Percentiles rank a stretch among this genome's conserved stretches.
Evolutionary conservation across 2,329 filamentous ascomycete genomes (phyloP).

Genomic region (Colletotrichum karsti): DNA sequence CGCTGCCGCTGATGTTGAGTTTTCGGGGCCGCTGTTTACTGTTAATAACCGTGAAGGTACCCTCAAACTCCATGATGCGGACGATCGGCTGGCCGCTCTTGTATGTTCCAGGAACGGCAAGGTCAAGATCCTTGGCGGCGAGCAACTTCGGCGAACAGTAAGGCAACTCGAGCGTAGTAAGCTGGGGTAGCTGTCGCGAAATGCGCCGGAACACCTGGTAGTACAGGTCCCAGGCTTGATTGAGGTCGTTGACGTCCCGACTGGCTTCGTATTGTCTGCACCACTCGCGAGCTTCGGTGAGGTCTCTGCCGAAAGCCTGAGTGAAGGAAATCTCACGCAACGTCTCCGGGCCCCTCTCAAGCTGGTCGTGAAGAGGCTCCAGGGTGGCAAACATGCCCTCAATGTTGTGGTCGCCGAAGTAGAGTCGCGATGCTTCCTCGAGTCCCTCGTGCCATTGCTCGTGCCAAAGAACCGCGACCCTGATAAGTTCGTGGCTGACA

Average conservation of each 20-base stretch:
- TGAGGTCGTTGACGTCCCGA: conserved; percentile 92
- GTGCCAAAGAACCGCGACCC: conserved; percentile 97
- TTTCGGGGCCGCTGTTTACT: conserved; percentile 97
- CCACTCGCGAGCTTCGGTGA: conserved; percentile 95
- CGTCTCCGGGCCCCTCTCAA: conserved; percentile 92
- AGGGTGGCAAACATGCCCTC: conserved; percentile 96
- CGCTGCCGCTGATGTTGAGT: conserved; percentile 86
- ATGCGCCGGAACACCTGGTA: conserved; percentile 99
- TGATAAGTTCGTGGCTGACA: conserved; percentile 95
- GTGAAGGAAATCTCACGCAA: conserved; percentile 96
- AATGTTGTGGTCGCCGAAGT: conserved; percentile 97
- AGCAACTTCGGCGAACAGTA: conserved; percentile 97
- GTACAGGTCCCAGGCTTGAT: conserved; percentile 98
- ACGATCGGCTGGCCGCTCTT: conserved; percentile 81
- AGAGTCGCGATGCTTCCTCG: conserved; percentile 94
- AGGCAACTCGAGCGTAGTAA: conserved; percentile 91
- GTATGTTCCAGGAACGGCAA: conserved; percentile 97
- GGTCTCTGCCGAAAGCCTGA: conserved; percentile 94
- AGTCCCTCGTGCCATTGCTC: conserved; percentile 98
- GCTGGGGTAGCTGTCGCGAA: conserved; percentile 88
- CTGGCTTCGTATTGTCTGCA: conserved; percentile 90
- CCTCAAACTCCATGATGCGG: conserved; percentile 88
- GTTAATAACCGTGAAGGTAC: conserved; percentile 89
- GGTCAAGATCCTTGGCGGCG: conserved; percentile 82
- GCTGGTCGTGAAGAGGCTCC: conserved; percentile 87